These are phyloP conservation scores for Metrosideros polymorpha DNA, from an alignment of 441 rosid genomes.

Conservation along the genomic window DNA sequence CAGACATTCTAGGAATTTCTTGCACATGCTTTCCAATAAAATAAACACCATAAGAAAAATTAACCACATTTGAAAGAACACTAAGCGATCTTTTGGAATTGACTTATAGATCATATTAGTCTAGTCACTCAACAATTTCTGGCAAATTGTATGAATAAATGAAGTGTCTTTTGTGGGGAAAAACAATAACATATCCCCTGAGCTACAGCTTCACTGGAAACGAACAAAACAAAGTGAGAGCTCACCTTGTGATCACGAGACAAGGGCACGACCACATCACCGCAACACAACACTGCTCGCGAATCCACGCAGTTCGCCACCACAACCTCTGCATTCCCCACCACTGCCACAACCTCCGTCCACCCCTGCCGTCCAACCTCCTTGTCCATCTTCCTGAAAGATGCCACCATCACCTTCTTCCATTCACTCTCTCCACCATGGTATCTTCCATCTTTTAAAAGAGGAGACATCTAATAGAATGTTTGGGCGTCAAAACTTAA, in stretches of 20 bases:
- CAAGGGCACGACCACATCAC: slow-evolving; percentile 12
- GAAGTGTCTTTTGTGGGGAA: not conserved
- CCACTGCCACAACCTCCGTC: slow-evolving; percentile 25
- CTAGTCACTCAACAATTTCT: not conserved
- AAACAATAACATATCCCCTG: not conserved
- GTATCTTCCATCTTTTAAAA: no score
- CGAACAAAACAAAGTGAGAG: not conserved
- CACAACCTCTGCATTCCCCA: slow-evolving; percentile 16
- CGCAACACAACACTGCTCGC: slow-evolving; percentile 12
- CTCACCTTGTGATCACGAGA: slow-evolving; percentile 11
- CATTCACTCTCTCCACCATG: slow-evolving; percentile 1
- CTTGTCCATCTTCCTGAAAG: slow-evolving; percentile 28
- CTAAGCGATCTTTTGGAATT: not conserved
- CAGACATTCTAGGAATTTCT: not conserved
- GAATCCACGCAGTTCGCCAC: slow-evolving; percentile 28
- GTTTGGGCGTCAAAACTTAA: no score
- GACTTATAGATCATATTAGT: not conserved
- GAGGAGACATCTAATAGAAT: no score
- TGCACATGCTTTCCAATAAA: not conserved
- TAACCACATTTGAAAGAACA: not conserved
- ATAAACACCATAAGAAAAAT: not conserved
- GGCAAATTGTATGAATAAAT: not conserved
- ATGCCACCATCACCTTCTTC: slow-evolving; percentile 18
- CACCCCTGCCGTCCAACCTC: slow-evolving; percentile 14
- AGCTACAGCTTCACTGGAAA: not conserved